phyloP scores from a whole-genome alignment of 768 basidiomycete genomes.

The Clavaria fumosa region DNA sequence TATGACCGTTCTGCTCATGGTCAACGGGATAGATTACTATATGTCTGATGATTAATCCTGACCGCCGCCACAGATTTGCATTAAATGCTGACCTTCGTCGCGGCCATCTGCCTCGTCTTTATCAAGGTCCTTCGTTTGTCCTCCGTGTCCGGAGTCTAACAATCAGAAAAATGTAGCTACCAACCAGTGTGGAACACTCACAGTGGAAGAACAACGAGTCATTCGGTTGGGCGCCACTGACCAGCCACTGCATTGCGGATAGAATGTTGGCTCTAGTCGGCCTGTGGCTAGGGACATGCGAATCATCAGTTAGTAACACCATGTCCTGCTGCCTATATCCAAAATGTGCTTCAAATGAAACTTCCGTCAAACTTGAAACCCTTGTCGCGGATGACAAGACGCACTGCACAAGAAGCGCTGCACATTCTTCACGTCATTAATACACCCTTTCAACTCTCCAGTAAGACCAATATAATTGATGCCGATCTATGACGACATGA shows the following conservation, averaged over 20 bases:
- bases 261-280: conserved; percentile 80
- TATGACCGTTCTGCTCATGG: conserved; percentile 46
- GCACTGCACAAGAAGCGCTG: conserved; percentile 57
- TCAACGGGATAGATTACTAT: conserved; percentile 75
- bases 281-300: conserved; percentile 31
- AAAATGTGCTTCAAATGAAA: conserved; percentile 31
- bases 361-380: not conserved
- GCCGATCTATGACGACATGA: conserved; percentile 43
- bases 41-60: not conserved
- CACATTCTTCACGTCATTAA: conserved; percentile 83
- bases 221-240: conserved; percentile 57
- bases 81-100: conserved; percentile 45
- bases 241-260: conserved; percentile 86
- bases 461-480: conserved; percentile 69
- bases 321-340: conserved; percentile 69
- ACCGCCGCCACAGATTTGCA: too few species aligned
- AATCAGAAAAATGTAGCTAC: conserved; percentile 12
- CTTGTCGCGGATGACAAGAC: conserved; percentile 12
- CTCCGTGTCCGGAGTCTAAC: conserved; percentile 88
- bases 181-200: too few species aligned
- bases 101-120: conserved; percentile 77
- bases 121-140: conserved; percentile 69
- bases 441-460: conserved; percentile 66
- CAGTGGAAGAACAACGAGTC: conserved; percentile 90
- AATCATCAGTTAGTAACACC: conserved; percentile 72